Evolutionary conservation across 1,284 basidiomycete species (phyloP).

Genomic region (Cutaneotrichosporon mucoides): DNA sequence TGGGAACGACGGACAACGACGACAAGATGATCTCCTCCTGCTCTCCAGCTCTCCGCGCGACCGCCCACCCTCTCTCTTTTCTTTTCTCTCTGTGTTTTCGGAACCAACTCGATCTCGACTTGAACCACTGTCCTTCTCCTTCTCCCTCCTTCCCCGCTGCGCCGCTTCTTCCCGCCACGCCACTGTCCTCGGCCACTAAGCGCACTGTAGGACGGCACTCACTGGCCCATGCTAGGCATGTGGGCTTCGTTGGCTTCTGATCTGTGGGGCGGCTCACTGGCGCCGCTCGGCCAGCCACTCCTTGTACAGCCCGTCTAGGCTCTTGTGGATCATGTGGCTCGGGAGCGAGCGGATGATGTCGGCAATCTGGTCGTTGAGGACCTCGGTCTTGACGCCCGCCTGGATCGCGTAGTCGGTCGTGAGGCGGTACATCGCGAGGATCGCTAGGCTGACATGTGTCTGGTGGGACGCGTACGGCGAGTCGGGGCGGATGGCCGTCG

Average conservation of each 20-base stretch:
- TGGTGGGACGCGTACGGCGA: slow-evolving; percentile 80
- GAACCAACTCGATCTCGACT: background rate
- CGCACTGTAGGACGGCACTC: background rate
- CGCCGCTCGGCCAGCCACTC: slow-evolving; percentile 56
- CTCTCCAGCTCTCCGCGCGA: background rate
- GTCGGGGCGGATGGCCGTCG: slow-evolving; percentile 63
- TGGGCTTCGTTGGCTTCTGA: background rate
- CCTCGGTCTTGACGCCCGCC: slow-evolving; percentile 61
- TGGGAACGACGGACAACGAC: background rate
- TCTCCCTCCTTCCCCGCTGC: too few relatives aligned
- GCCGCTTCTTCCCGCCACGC: background rate
- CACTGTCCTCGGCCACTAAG: background rate
- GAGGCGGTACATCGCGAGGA: slow-evolving; percentile 82
- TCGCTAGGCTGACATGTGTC: slow-evolving; percentile 85
- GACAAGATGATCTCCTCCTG: background rate
- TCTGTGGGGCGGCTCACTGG: background rate
- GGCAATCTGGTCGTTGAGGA: slow-evolving; percentile 72
- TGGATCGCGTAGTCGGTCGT: slow-evolving; percentile 72
- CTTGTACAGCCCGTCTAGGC: slow-evolving; percentile 85
- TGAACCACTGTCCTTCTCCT: background rate
- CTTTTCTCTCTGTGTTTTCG: background rate
- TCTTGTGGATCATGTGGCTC: slow-evolving; percentile 76
- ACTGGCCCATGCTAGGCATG: background rate
- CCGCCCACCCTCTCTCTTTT: background rate
- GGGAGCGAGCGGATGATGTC: slow-evolving; percentile 86